Evolutionary conservation across 768 basidiomycete genomes (phyloP).

Genomic region (Pleurotus tuber-regium): DNA sequence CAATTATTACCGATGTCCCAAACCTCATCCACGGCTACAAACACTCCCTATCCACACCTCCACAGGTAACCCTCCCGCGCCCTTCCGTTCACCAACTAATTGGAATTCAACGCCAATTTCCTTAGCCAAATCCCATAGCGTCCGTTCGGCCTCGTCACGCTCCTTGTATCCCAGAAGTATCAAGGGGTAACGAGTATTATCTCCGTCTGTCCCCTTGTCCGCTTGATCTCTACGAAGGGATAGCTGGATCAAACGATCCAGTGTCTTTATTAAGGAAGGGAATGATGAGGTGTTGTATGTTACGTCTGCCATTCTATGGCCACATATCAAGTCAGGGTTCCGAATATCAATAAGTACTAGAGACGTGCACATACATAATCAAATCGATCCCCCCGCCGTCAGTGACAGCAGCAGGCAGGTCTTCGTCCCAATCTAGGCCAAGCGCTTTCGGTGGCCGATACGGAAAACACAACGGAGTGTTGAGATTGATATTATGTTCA

Average conservation of each 20-base stretch:
- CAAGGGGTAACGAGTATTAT: conserved; percentile 19
- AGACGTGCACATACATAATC: conserved; percentile 56
- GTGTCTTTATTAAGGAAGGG: conserved; percentile 68
- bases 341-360: not conserved
- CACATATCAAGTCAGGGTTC: conserved; percentile 5
- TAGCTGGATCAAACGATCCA: conserved; percentile 46
- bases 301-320: conserved; percentile 92
- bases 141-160: conserved; percentile 72
- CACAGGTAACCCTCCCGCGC: conserved; percentile 61
- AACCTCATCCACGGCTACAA: too few relatives aligned
- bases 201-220: conserved; percentile 6
- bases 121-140: conserved; percentile 63
- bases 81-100: conserved; percentile 49
- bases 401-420: conserved; percentile 44
- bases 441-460: conserved; percentile 29
- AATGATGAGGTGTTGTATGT: conserved; percentile 90
- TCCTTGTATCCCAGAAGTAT: conserved; percentile 86
- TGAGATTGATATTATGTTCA: conserved; percentile 60
- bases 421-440: conserved; percentile 71
- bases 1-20: too few relatives aligned
- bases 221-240: not conserved
- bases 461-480: conserved; percentile 30
- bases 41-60: conserved; percentile 65
- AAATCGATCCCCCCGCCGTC: conserved; percentile 47
- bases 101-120: conserved; percentile 54